Evolutionary conservation across 1,139 yeast genomes (phyloP), one percentile per base, ranked within the genome.

Genomic region (Yamadazyma blattariae): DNA sequence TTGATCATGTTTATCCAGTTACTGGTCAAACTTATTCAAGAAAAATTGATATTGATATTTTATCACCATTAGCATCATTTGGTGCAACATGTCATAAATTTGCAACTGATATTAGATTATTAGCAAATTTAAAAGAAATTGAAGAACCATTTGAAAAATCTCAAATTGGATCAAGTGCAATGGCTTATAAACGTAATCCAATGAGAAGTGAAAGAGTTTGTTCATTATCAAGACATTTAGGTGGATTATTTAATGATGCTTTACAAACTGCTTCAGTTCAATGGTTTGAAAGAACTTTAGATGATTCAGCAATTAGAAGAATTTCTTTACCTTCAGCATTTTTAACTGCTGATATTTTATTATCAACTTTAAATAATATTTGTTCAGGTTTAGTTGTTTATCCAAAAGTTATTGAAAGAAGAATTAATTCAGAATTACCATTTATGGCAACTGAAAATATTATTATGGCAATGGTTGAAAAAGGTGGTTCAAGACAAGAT

Each of bases 171-270:
- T 90, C 97, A 15, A 79, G 90, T 40, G 98, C 98, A 28, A 92
- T 92, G 99, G 99, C 99, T 20, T 92, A 92, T 74, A 92, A 92
- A 78, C 86, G 99, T 71, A 92, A 92, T 72, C 99, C 99, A 63
- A 92, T 92, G 99, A 84, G 99, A 72, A 84, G 94, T 59, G 99
- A 92, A 71, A 83, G 99, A 63, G 97, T 92, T 42, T 92, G 99
- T 69, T 92, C 98, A 18, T 76, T 94, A 50, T 80, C 97, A 19
- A 86, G 98, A 72, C 97, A 92, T 64, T 66, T 92, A 64, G 96
- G 96, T 49, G 84, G 96, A 15, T 72, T 89, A 52, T 84, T 84
- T 69, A 88, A 76, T 57, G 97, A 92, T 62, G 95, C 97, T 35
- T 83, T 92, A 50, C 94, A 89, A 66, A 92, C 98, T 37, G 95